Conservation (phyloP, 225 moss, liverwort and hornwort species). For the Anthoceros angustus region DNA sequence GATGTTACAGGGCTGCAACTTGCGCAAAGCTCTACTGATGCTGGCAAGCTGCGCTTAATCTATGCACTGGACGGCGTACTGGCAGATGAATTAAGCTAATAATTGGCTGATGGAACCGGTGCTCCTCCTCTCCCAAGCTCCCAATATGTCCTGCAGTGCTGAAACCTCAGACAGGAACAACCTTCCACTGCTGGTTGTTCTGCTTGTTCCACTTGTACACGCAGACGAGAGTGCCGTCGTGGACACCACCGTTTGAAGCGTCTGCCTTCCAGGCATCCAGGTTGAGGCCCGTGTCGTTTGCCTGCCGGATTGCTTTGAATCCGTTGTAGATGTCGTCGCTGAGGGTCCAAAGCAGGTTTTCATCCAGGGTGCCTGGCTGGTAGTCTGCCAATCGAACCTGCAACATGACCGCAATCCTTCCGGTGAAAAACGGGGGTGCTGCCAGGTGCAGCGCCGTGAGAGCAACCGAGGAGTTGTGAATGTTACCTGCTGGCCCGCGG, state of each 20-base stretch:
- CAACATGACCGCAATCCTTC: not conserved
- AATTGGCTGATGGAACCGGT: no score
- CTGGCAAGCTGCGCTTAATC: no score
- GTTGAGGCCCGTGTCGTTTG: constrained; percentile 40
- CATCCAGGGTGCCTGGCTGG: constrained; percentile 23
- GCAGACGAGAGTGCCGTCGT: constrained; percentile 44
- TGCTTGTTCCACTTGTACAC: constrained; percentile 68
- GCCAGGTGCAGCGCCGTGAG: no score
- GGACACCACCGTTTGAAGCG: constrained; percentile 48
- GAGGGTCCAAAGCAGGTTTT: constrained; percentile 40
- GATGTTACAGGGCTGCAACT: no score
- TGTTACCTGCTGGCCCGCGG: constrained; percentile 29
- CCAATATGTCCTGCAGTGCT: no score
- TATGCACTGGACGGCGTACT: no score
- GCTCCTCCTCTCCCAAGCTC: no score
- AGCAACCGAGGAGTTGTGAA: not conserved
- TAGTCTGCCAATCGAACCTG: constrained; percentile 33
- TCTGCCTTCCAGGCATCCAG: constrained; percentile 52
- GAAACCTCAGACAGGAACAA: constrained; percentile 18
- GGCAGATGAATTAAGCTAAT: no score
- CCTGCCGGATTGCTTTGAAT: constrained; percentile 51
- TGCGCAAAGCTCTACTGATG: no score
- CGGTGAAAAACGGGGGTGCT: no score
- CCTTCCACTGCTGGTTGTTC: constrained; percentile 72
- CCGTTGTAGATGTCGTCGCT: constrained; percentile 49